Evolutionary conservation across 2,329 filamentous ascomycete species (phyloP), one percentile per base, ranked within the genome.

Genomic region (Xylariaceae sp.): DNA sequence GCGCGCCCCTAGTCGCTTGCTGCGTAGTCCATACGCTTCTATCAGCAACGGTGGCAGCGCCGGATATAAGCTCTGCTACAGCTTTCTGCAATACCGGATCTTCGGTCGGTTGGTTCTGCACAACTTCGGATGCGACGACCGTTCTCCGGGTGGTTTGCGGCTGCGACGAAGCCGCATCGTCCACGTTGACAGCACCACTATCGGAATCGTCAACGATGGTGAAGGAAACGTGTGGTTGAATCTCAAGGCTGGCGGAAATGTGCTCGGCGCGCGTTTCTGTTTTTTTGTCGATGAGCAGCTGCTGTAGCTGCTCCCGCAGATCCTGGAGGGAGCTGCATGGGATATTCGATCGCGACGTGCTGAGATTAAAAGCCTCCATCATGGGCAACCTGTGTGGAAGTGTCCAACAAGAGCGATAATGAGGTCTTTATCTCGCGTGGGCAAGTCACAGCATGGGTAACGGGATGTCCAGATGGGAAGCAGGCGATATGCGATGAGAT

Each of bases 251-350:
- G 15, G 74, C 68, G 6, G 77, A 74, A 9, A 82, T 70, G 63
- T 82, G 80, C 56, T 83, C 76, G 47, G 80, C 81, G 52, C 78
- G 79, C 17, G 74, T 80, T 9, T 76, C 73, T 3, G 77, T 77
- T 15, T 75, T 74, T 61, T 79, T 82, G 15, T 71, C 68, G 4
- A 72, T 68, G 51, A 83, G 68, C 0, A 76, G 61, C 6, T 69
- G 66, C 44, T 73, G 74, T 23, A 86, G 70, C n/a, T 76, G 76
- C 18, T 66, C 64, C 62, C 79, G 75, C 5, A 85, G 70, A 34
- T 84, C 79, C 15, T 79, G 75, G 50, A 75, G 60, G 4, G 76
- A 78, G 54, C 58, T 65, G 69, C 76, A 78, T 9, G 68, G 59
- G 18, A 67, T 61, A 55, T 69, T 73, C 1, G 63, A 66, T 55